A percentile compares a stretch with the other conserved stretches of the same genome.
Evolutionary conservation across 2,329 filamentous ascomycete species (phyloP).

Genomic region (Colletotrichum neosansevieriae): DNA sequence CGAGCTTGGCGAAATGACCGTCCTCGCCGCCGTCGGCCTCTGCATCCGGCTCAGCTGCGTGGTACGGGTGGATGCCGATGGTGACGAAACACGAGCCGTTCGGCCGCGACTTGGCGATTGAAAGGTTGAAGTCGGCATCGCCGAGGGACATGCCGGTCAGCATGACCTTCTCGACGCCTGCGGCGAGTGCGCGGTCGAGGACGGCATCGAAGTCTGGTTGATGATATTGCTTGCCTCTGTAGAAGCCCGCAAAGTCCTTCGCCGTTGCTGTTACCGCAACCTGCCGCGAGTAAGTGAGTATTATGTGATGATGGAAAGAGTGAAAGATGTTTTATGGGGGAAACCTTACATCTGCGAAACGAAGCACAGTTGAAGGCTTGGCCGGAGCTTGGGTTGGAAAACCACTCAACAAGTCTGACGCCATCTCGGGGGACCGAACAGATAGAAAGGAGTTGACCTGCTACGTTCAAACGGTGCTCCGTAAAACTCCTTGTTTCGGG

Average conservation of each 20-base stretch:
- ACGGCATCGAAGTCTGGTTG: constrained; percentile 56
- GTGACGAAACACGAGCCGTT: constrained; percentile 55
- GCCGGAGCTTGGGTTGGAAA: constrained; percentile 26
- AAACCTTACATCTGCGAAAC: constrained; percentile 32
- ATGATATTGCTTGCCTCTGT: constrained; percentile 62
- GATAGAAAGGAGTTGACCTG: no score
- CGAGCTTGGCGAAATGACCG: constrained; percentile 45
- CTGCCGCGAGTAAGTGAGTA: constrained; percentile 36
- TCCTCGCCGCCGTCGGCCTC: constrained; percentile 42
- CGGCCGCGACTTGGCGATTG: constrained; percentile 47
- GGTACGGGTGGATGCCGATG: constrained; percentile 64
- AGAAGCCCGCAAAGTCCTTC: constrained; percentile 62
- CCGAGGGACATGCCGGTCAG: constrained; percentile 53
- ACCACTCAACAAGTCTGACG: constrained; percentile 26
- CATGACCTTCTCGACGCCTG: constrained; percentile 57
- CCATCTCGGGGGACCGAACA: neutral
- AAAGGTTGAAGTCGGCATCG: constrained; percentile 47
- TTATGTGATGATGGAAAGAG: neutral
- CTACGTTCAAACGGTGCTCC: no score
- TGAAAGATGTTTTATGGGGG: no score
- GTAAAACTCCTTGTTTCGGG: neutral
- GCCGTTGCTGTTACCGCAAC: constrained; percentile 54
- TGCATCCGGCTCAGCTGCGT: constrained; percentile 57
- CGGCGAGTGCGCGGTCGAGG: constrained; percentile 55
- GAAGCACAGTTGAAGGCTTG: constrained; percentile 22